phyloP scores from a whole-genome alignment of 805 yeast species.

The Ogataea pini region DNA sequence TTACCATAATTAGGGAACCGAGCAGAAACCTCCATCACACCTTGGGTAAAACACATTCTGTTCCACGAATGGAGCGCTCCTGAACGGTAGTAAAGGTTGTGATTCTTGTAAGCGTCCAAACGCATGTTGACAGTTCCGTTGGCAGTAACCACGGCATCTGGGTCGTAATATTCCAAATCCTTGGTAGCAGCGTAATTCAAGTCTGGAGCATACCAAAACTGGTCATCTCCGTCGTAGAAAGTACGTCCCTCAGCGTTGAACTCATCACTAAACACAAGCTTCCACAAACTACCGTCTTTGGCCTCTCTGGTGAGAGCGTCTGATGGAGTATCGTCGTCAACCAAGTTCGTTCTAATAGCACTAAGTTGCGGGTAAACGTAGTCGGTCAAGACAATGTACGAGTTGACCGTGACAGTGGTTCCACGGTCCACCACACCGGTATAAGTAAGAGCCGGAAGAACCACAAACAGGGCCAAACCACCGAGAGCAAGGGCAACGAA shows the following conservation, averaged over 20 bases:
- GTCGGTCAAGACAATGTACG: conserved; percentile 49
- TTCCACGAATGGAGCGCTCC: conserved; percentile 96
- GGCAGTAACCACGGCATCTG: conserved; percentile 79
- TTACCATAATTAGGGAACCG: conserved; percentile 78
- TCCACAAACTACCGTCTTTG: conserved; percentile 66
- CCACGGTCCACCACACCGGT: conserved; percentile 56
- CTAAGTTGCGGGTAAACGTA: conserved; percentile 58
- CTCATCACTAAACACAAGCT: conserved; percentile 85
- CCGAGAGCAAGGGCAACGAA: conserved; percentile 59
- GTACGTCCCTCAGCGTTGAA: conserved; percentile 88
- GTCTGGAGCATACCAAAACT: conserved; percentile 85
- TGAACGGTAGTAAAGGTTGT: conserved; percentile 77
- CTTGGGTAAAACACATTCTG: conserved; percentile 85
- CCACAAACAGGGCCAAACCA: conserved; percentile 65
- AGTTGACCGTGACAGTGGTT: conserved; percentile 6
- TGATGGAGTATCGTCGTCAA: conserved; percentile 74
- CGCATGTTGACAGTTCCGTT: conserved; percentile 70
- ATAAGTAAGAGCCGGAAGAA: conserved; percentile 82
- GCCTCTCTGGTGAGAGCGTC: conserved; percentile 47
- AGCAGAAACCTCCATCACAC: conserved; percentile 73
- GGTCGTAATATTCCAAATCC: conserved; percentile 94
- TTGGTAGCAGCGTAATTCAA: conserved; percentile 82
- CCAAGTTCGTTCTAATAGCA: conserved; percentile 58
- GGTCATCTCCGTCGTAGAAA: conserved; percentile 89
- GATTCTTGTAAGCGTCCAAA: conserved; percentile 82